Evolutionary conservation across 495 filamentous ascomycete species (phyloP).

Genomic region (Lophiostoma macrostomum): DNA sequence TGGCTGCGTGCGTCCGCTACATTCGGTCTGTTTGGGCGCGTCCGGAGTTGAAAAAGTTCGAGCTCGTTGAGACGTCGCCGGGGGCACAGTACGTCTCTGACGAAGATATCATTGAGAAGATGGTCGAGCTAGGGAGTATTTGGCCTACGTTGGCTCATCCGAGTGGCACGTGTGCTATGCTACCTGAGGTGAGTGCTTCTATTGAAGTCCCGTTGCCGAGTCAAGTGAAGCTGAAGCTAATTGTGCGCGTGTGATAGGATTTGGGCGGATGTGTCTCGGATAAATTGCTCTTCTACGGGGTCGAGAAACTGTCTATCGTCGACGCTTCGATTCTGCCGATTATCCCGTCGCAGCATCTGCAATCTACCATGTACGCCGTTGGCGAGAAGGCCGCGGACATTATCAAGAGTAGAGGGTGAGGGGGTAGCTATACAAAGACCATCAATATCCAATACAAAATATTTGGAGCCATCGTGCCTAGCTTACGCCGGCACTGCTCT

Average conservation of each 20-base stretch:
- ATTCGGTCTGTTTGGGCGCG: slow-evolving; percentile 12
- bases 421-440: too few relatives aligned
- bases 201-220: too few relatives aligned
- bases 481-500: too few relatives aligned
- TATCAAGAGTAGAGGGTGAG: too few relatives aligned
- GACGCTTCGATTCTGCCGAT: slow-evolving; percentile 32
- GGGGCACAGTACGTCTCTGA: slow-evolving; percentile 16
- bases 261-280: slow-evolving; percentile 12
- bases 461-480: too few relatives aligned
- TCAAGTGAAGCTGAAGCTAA: too few relatives aligned
- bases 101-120: slow-evolving; percentile 5
- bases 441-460: too few relatives aligned
- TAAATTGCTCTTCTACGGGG: slow-evolving; percentile 8
- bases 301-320: slow-evolving; percentile 4
- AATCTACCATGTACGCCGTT: slow-evolving; percentile 28
- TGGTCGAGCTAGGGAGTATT: slow-evolving; percentile 3
- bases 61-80: slow-evolving; percentile 14
- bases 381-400: slow-evolving; percentile 22
- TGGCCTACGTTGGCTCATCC: slow-evolving; percentile 15
- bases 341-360: slow-evolving; percentile 15
- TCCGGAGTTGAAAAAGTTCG: slow-evolving; percentile 8
- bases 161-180: slow-evolving; percentile 8
- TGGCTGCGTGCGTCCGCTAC: slow-evolving; percentile 11
- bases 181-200: too few relatives aligned
- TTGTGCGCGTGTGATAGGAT: too few relatives aligned